phyloP scores from a whole-genome alignment of 805 yeast species.

The Zygotorulaspora danielsina region DNA sequence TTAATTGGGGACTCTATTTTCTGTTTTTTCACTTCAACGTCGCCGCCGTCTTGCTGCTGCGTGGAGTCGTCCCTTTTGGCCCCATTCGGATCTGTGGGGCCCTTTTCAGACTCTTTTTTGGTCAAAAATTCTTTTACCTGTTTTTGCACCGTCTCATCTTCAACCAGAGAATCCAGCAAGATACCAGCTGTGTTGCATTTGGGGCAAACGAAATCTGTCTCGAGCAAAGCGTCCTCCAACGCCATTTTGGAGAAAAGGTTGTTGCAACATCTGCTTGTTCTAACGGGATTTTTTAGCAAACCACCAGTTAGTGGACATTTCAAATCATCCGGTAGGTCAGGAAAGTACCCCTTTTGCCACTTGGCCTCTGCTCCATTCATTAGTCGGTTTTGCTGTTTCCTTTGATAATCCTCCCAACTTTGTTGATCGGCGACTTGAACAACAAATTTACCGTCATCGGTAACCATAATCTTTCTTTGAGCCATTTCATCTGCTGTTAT shows the following conservation, averaged over 20 bases:
- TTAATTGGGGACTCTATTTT: conserved; percentile 4
- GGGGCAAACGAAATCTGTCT: conserved; percentile 87
- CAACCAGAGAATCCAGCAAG: conserved; percentile 63
- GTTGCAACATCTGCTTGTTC: conserved; percentile 73
- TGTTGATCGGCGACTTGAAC: conserved; percentile 91
- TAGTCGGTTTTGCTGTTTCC: conserved; percentile 43
- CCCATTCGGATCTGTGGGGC: conserved; percentile 3
- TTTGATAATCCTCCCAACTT: conserved; percentile 85
- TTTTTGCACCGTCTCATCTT: conserved; percentile 55
- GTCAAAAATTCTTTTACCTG: conserved; percentile 51
- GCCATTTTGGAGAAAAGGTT: conserved; percentile 54
- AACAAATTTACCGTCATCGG: conserved; percentile 93
- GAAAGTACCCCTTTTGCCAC: conserved; percentile 44
- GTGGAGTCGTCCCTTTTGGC: conserved; percentile 6
- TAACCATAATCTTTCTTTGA: conserved; percentile 66
- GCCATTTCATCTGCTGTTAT: conserved; percentile 66
- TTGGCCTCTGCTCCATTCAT: conserved; percentile 41
- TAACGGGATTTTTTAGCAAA: conserved; percentile 65
- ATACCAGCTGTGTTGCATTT: conserved; percentile 72
- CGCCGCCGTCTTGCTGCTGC: conserved; percentile 11
- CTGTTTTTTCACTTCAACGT: conserved; percentile 5
- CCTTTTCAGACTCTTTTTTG: conserved; percentile 24
- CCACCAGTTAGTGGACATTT: conserved; percentile 68
- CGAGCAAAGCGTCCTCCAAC: conserved; percentile 64
- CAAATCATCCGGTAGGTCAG: conserved; percentile 50